phyloP scores from a whole-genome alignment of 2,329 filamentous ascomycete species.

The Hypoxylon sp. region DNA sequence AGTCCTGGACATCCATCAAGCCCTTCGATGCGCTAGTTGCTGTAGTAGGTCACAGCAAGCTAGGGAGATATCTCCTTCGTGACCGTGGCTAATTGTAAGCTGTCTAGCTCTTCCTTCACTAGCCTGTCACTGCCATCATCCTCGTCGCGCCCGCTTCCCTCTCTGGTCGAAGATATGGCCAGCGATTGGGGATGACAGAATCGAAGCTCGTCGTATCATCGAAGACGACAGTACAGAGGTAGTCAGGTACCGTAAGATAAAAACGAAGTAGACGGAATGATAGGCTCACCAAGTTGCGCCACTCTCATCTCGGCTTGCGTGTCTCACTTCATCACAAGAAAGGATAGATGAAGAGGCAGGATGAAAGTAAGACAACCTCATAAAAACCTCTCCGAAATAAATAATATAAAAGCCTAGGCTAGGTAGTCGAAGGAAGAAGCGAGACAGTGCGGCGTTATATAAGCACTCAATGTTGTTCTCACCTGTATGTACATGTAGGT shows the following conservation, averaged over 20 bases:
- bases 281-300: neutral
- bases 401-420: neutral
- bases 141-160: slow-evolving; percentile 71
- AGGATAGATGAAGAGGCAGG: neutral
- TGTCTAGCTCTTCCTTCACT: slow-evolving; percentile 66
- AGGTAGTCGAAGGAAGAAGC: neutral
- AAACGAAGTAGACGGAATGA: slow-evolving; percentile 28
- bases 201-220: slow-evolving; percentile 54
- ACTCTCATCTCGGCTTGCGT: too few relatives aligned
- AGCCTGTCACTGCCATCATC: slow-evolving; percentile 69
- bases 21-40: slow-evolving; percentile 72
- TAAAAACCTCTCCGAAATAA: too few relatives aligned
- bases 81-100: neutral
- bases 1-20: slow-evolving; percentile 73
- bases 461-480: neutral
- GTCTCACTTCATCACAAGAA: too few relatives aligned
- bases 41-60: slow-evolving; percentile 47
- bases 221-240: slow-evolving; percentile 48
- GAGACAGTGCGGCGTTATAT: neutral
- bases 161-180: slow-evolving; percentile 63
- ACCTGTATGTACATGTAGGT: slow-evolving; percentile 15
- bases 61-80: neutral
- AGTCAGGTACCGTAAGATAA: slow-evolving; percentile 43
- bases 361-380: too few relatives aligned
- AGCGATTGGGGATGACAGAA: slow-evolving; percentile 57